These are phyloP conservation scores for Lagenaria siceraria DNA, from an alignment of 306 rosid species.

Conservation along the genomic window DNA sequence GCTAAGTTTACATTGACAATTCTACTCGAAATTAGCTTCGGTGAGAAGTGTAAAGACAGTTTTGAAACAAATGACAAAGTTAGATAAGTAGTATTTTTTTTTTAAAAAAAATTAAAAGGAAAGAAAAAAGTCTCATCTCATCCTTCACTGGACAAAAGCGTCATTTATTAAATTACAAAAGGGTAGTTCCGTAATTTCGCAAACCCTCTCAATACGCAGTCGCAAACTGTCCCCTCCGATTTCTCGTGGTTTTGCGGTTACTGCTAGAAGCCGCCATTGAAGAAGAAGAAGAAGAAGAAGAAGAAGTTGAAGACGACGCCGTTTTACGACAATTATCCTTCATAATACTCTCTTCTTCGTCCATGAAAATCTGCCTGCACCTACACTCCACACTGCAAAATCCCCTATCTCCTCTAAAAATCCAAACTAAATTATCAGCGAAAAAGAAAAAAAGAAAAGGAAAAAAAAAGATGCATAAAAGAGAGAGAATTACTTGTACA, in stretches of 20 bases:
- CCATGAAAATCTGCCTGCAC: constrained; percentile 70
- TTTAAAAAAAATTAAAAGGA: no score
- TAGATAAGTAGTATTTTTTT: no score
- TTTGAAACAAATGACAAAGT: no score
- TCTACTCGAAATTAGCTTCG: no score
- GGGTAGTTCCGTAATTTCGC: background rate
- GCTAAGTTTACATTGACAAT: no score
- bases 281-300: constrained; percentile 22
- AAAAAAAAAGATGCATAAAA: background rate
- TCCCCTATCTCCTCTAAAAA: constrained; percentile 54
- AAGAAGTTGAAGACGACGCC: constrained; percentile 8
- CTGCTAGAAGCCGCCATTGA: constrained; percentile 17
- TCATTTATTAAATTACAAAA: background rate
- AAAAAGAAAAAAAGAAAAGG: background rate
- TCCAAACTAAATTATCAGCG: no score
- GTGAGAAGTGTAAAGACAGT: no score
- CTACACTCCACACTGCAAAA: constrained; percentile 94
- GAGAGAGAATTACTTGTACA: constrained; percentile 63
- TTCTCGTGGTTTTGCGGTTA: constrained; percentile 28
- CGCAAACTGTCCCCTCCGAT: constrained; percentile 24
- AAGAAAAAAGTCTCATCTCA: no score
- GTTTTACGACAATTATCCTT: constrained; percentile 22
- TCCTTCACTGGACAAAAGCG: background rate
- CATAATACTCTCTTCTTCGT: constrained; percentile 52
- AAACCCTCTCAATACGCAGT: constrained; percentile 15